Evolutionary conservation across 2,329 filamentous ascomycete genomes (phyloP), one percentile per base, ranked within the genome.

Genomic region (Verticillium nubilum): DNA sequence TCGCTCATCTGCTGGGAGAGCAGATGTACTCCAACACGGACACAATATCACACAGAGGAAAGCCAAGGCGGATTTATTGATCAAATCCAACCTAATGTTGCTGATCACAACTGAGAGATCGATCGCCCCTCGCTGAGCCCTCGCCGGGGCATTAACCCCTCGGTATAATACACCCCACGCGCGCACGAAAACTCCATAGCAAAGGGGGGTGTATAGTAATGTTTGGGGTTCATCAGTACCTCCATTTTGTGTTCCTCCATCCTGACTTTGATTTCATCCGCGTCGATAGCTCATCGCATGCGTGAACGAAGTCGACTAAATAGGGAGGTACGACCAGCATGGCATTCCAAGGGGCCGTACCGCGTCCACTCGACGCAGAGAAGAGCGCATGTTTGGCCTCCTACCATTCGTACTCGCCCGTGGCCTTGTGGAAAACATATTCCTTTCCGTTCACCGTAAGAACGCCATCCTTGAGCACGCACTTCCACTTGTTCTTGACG

Each of bases 401-500:
- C 77, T 85, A 99, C 95, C 95, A 99, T 76, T 99, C 95, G 67
- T 97, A 98, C 77, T 98, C 95, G 69, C 95, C 95, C 53, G 89
- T 92, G 26, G 93, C 95, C 77, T 98, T 98, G 80, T 97, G 92
- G 78, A 99, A 99, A 65, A 99, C 90, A 71, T 96, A 97, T 75
- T 99, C 95, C 76, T 91, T 96, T 66, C 92, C 91, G 66, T 94
- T 93, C 37, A 96, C 92, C 52, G 91, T 96, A 66, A 99, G 82
- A 19, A 99, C 91, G 23, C 95, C 95, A 69, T 99, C 95, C 79
- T 98, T 98, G 64, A 99, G 86, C 1, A 92, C 93, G 77, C 95
- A 99, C 90, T 99, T 99, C 91, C 91, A 95, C 85, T 95, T 99
- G 79, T 98, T 99, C 87, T 99, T 99, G 69, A 98, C 95, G 54